Percentiles rank a stretch among this genome's conserved stretches.
Evolutionary conservation across 768 basidiomycete species (phyloP).

Genomic region (Tulasnella sp.): DNA sequence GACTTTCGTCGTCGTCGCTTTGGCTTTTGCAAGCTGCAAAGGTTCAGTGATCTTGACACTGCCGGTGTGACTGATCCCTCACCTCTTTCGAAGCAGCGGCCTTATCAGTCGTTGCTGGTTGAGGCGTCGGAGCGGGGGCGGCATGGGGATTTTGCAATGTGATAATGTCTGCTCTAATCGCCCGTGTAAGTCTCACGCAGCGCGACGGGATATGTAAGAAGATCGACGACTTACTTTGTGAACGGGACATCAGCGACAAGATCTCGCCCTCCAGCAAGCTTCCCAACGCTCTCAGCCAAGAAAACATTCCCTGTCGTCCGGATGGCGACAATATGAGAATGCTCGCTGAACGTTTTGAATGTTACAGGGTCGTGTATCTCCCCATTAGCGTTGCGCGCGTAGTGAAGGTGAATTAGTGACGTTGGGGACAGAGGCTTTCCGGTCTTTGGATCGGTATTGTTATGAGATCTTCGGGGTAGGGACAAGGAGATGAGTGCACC

Average conservation of each 20-base stretch:
- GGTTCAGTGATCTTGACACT: no score
- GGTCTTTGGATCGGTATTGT: conserved; percentile 68
- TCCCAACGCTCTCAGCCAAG: conserved; percentile 74
- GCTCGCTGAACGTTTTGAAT: conserved; percentile 94
- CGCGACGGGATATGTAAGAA: background rate
- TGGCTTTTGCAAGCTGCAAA: no score
- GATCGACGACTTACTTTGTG: conserved; percentile 47
- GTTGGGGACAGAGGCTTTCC: conserved; percentile 56
- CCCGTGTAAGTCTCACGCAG: conserved; percentile 11
- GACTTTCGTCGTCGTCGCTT: conserved; percentile 4
- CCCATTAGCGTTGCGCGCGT: conserved; percentile 70
- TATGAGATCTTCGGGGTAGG: conserved; percentile 47
- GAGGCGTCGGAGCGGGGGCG: conserved; percentile 25
- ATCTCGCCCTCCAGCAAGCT: conserved; percentile 53
- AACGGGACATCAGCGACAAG: conserved; percentile 75
- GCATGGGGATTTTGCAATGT: conserved; percentile 83
- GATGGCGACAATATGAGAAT: conserved; percentile 88
- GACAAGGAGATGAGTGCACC: background rate
- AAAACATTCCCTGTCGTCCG: conserved; percentile 88
- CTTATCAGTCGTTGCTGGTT: conserved; percentile 31
- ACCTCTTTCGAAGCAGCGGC: conserved; percentile 13
- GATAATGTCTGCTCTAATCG: conserved; percentile 67
- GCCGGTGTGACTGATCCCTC: no score
- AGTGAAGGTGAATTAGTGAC: conserved; percentile 68
- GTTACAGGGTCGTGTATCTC: conserved; percentile 93